Evolutionary conservation across 441 rosid genomes (phyloP), one percentile per base, ranked within the genome.

Genomic region (Adansonia rubrostipa): DNA sequence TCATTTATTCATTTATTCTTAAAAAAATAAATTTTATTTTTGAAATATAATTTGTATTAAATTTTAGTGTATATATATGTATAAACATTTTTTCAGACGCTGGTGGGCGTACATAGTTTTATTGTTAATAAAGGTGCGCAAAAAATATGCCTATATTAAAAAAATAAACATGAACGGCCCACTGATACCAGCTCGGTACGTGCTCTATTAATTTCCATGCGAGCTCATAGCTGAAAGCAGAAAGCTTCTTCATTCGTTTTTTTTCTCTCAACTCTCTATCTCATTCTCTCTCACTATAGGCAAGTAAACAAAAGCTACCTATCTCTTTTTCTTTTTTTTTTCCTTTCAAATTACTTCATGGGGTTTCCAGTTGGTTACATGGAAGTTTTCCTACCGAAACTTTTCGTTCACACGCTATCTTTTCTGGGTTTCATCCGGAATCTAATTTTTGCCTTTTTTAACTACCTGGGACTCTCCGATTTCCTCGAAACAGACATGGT

Each of bases 361-460:
- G 97, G 99, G 0, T 95, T 95, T 77, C 97, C 99, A 3, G 92
- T 92, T 15, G 97, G 92, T 13, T 93, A 90, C 88, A 82, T 94
- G 2, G 94, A 95, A 57, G 92, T 93, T 8, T 88, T 90, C 81
- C 70, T 92, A 77, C 99, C 97, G 4, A 92, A 86, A 80, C 80
- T 92, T 24, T 90, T 93, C 76, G 88, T 93, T 10, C 93, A 89
- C 82, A 70, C 89, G 4, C 92, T 95, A 60, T 89, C 89, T 61
- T 78, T 95, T 44, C 88, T 95, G 72, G 95, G 92, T 17, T 83
- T 89, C 83, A 78, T 94, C 77, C 78, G 98, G 73, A 82, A 73
- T 73, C 48, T 90, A 70, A 84, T 92, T 73, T 80, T 84, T 81
- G 80, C 86, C 44, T 81, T 92, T 80, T 91, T 90, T 77, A 81